phyloP scores from a whole-genome alignment of 371 early-diverging fungal genomes.

The Rhizopus arrhizus region DNA sequence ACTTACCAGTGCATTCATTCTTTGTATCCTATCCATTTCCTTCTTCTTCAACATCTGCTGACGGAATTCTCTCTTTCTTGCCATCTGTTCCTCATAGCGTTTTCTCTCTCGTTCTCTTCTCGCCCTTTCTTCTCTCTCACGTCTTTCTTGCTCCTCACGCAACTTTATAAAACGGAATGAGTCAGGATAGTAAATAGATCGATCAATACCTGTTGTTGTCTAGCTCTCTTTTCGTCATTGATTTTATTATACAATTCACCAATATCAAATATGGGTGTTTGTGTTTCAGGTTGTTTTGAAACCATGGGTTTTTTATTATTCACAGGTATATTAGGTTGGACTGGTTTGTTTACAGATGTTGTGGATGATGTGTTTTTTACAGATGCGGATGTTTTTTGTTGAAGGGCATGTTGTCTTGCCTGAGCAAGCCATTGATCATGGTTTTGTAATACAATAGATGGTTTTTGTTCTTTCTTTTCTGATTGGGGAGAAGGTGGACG shows the following conservation, averaged over 20 bases:
- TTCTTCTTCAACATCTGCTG: slow-evolving; percentile 11
- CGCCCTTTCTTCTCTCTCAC: slow-evolving; percentile 19
- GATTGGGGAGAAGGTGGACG: neutral
- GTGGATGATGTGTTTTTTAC: neutral
- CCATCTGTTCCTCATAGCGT: slow-evolving; percentile 14
- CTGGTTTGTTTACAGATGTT: neutral
- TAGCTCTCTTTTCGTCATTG: slow-evolving; percentile 30
- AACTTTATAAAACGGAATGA: slow-evolving; percentile 7
- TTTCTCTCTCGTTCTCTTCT: slow-evolving; percentile 23
- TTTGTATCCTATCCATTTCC: slow-evolving; percentile 10
- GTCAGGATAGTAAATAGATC: neutral
- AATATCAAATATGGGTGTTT: slow-evolving; percentile 27
- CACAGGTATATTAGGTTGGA: neutral
- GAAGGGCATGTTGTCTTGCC: slow-evolving; percentile 24
- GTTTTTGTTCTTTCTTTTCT: slow-evolving; percentile 21
- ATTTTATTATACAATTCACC: slow-evolving; percentile 31
- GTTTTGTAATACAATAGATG: slow-evolving; percentile 30
- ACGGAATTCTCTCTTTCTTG: slow-evolving; percentile 21
- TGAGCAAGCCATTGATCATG: slow-evolving; percentile 42
- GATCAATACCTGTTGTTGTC: slow-evolving; percentile 37
- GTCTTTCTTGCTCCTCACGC: slow-evolving; percentile 29
- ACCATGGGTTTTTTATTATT: neutral
- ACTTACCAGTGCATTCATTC: slow-evolving; percentile 16
- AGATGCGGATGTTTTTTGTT: slow-evolving; percentile 2
- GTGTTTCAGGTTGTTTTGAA: slow-evolving; percentile 2